A percentile compares a stretch with the other conserved stretches of the same genome.
Evolutionary conservation across 2,329 filamentous ascomycete genomes (phyloP).

Genomic region (Furcasterigmium furcatum): DNA sequence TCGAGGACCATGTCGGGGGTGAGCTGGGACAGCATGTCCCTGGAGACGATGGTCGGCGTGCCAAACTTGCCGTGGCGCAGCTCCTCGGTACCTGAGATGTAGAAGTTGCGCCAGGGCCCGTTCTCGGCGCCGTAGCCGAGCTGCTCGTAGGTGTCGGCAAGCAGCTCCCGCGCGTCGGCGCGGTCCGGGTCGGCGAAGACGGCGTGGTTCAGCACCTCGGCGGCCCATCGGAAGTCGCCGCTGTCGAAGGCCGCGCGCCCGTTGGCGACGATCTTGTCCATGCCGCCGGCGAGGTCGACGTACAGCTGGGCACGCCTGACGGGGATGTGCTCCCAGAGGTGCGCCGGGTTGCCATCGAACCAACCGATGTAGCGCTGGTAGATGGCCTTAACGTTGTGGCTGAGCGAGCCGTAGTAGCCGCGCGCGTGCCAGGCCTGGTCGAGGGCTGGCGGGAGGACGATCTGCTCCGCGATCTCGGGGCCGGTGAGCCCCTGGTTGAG

Average conservation of each 20-base stretch:
- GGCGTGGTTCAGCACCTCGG: constrained; percentile 30
- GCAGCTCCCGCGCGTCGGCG: constrained; percentile 11
- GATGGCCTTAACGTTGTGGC: constrained; percentile 30
- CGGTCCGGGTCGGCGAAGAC: constrained; percentile 22
- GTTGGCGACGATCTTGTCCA: constrained; percentile 21
- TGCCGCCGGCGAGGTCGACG: constrained; percentile 31
- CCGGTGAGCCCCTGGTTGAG: constrained; percentile 32
- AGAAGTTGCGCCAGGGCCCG: constrained; percentile 36
- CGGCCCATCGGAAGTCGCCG: constrained; percentile 33
- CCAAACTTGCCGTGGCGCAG: constrained; percentile 1
- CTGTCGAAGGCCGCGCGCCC: constrained; percentile 21
- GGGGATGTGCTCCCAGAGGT: constrained; percentile 23
- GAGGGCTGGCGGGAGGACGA: constrained; percentile 27
- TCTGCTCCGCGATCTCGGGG: constrained; percentile 33
- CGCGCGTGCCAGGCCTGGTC: constrained; percentile 22
- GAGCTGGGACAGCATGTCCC: constrained; percentile 3
- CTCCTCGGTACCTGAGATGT: constrained; percentile 1
- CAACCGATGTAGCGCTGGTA: constrained; percentile 17
- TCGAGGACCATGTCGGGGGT: constrained; percentile 8
- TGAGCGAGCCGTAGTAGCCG: constrained; percentile 33
- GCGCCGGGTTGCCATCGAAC: constrained; percentile 17
- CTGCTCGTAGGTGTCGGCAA: constrained; percentile 25
- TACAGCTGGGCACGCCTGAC: constrained; percentile 27
- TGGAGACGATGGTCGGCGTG: constrained; percentile 4
- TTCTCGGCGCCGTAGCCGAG: constrained; percentile 34